Percentiles rank a stretch among this genome's conserved stretches.
Evolutionary conservation across 495 filamentous ascomycete species (phyloP).

Genomic region (Aspergillus wentii): DNA sequence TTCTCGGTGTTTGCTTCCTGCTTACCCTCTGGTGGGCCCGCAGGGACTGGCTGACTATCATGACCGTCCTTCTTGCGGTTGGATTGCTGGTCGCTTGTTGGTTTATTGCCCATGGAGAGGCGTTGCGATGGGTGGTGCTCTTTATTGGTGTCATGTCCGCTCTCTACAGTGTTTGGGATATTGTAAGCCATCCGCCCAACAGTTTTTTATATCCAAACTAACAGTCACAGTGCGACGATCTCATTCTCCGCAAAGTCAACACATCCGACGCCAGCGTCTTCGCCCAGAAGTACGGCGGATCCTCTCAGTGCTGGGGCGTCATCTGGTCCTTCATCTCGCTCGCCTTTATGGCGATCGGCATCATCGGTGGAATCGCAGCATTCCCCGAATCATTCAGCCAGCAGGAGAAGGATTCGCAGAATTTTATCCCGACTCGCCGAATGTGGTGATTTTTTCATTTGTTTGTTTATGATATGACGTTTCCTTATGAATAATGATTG

Average conservation of each 20-base stretch:
- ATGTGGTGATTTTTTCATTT: background rate
- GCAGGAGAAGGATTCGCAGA: constrained; percentile 63
- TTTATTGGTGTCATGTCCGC: constrained; percentile 79
- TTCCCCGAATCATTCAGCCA: constrained; percentile 64
- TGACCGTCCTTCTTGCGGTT: constrained; percentile 62
- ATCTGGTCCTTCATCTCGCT: constrained; percentile 71
- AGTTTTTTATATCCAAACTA: background rate
- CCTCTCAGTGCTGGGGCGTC: constrained; percentile 76
- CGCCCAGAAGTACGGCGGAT: constrained; percentile 70
- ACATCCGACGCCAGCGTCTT: constrained; percentile 78
- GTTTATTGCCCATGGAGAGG: constrained; percentile 73
- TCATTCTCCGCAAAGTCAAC: constrained; percentile 81
- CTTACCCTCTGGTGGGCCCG: constrained; percentile 77
- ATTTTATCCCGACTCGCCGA: constrained; percentile 54
- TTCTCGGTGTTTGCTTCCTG: constrained; percentile 67
- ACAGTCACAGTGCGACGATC: constrained; percentile 60
- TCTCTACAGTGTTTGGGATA: constrained; percentile 81
- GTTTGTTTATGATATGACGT: background rate
- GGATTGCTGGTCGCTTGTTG: constrained; percentile 69
- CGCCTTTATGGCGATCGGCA: constrained; percentile 63
- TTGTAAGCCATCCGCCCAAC: constrained; percentile 43
- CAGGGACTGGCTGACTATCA: constrained; percentile 70
- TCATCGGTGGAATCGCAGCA: constrained; percentile 69
- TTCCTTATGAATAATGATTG: background rate
- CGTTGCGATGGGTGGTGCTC: constrained; percentile 68